Evolutionary conservation across 2,329 filamentous ascomycete species (phyloP).

Genomic region (Paecilomyces variotii): DNA sequence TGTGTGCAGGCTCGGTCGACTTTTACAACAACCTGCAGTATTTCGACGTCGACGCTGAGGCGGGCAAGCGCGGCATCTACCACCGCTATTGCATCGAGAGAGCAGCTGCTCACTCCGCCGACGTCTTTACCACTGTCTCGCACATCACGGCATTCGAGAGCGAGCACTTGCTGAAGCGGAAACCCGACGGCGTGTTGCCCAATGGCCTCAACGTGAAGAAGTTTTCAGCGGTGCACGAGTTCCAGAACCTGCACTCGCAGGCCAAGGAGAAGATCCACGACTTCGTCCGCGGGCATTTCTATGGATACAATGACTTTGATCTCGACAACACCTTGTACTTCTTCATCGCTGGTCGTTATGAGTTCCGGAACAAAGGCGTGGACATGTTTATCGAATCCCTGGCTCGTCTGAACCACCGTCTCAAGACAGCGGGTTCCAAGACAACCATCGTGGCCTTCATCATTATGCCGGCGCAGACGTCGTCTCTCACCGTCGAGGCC

Average conservation of each 20-base stretch:
- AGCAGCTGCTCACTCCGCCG: slow-evolving; percentile 79
- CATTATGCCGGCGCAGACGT: slow-evolving; percentile 96
- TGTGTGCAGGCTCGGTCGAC: slow-evolving; percentile 94
- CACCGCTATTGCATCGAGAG: slow-evolving; percentile 98
- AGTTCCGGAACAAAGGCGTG: slow-evolving; percentile 96
- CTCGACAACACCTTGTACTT: slow-evolving; percentile 95
- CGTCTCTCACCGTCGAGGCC: slow-evolving; percentile 88
- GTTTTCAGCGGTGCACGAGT: slow-evolving; percentile 96
- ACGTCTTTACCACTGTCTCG: slow-evolving; percentile 97
- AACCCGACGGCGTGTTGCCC: slow-evolving; percentile 90
- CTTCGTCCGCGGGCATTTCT: slow-evolving; percentile 96
- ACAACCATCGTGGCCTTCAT: slow-evolving; percentile 95
- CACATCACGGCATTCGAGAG: slow-evolving; percentile 98
- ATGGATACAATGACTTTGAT: slow-evolving; percentile 95
- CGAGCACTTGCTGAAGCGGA: slow-evolving; percentile 93
- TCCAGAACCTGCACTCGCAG: slow-evolving; percentile 94
- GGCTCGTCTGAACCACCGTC: slow-evolving; percentile 84
- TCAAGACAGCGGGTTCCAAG: slow-evolving; percentile 78
- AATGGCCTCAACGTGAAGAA: slow-evolving; percentile 98
- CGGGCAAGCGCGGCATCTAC: slow-evolving; percentile 96
- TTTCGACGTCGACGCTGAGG: slow-evolving; percentile 94
- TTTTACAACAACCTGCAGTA: slow-evolving; percentile 98
- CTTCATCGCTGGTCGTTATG: slow-evolving; percentile 94
- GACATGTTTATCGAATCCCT: slow-evolving; percentile 99
- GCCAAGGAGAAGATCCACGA: slow-evolving; percentile 98